Base-by-base conservation (phyloP, 768 basidiomycete genomes). In the Hysterangium stoloniferum region DNA sequence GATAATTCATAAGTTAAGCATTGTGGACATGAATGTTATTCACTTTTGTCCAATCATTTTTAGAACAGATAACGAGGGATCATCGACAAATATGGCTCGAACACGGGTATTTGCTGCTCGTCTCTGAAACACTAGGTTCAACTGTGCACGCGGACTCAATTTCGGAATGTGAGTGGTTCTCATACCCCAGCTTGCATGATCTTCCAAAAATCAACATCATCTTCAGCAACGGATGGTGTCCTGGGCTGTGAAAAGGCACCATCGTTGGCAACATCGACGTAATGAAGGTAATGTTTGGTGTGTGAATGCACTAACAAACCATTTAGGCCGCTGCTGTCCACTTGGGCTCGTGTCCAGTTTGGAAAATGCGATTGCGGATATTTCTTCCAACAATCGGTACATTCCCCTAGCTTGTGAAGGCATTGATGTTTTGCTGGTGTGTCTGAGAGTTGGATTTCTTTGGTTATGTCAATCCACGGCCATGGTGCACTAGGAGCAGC, bases 11-110 rank as follows among this genome's bases (percentile, higher is more conserved):
- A 41, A 34, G 33, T 34, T 34, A 34, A 34, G n/a, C 33, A 34
- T 9, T 9, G 9, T 34, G 33, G 9, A 9, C 9, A 34, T 9
- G 33, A 34, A 34, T 34, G 33, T 34, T 34, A 34, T 34, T 4
- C 54, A 80, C 80, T 61, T 77, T 31, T 74, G 66, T 9, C 81
- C 79, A 6, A 81, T 62, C 70, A 80, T 78, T 56, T 77, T 71
- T 35, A 81, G 57, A 6, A 77, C 71, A 4, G 73, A 69, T 6
- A 72, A 70, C 0, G 73, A 69, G 52, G 80, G 60, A 47, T 72
- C 68, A 24, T 78, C 70, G 0, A 79, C 64, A 52, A 81, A 81
- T 38, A 79, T 20, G 0, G 71, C 71, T 20, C 76, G 69, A 4
- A 77, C 62, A 32, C 75, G 71, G 17, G 75, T 58, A 9, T 65